Evolutionary conservation across 345 rosid genomes (phyloP).

Genomic region (Arabidopsis arenosa): DNA sequence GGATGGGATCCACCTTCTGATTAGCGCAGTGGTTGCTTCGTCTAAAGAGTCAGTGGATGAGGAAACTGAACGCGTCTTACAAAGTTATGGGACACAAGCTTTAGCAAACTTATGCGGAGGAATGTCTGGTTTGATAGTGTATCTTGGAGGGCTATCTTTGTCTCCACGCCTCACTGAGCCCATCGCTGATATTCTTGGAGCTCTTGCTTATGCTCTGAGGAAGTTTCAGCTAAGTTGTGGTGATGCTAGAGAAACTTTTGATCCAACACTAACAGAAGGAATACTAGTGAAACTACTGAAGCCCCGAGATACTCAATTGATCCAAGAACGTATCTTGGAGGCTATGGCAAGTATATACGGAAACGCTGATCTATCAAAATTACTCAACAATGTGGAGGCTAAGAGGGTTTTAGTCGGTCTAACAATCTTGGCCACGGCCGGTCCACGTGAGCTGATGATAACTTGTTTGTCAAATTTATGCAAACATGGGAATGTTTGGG

Average conservation of each 20-base stretch:
- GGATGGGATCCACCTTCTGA: conserved; percentile 68
- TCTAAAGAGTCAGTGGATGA: conserved; percentile 82
- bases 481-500: conserved; percentile 67
- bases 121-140: conserved; percentile 64
- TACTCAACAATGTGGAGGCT: conserved; percentile 66
- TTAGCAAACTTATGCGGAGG: conserved; percentile 83
- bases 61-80: conserved; percentile 61
- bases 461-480: conserved; percentile 66
- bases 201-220: conserved; percentile 85
- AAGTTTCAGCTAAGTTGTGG: conserved; percentile 55
- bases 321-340: conserved; percentile 87
- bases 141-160: conserved; percentile 72
- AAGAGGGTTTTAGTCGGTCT: conserved; percentile 77
- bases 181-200: conserved; percentile 77
- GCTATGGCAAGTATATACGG: conserved; percentile 90
- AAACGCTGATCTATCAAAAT: conserved; percentile 55
- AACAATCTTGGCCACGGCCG: conserved; percentile 62
- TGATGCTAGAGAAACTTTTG: conserved; percentile 56
- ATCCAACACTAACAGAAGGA: conserved; percentile 64
- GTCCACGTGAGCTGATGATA: conserved; percentile 66
- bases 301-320: conserved; percentile 67
- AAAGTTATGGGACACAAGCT: conserved; percentile 70
- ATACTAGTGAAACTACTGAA: conserved; percentile 61
- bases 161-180: conserved; percentile 78
- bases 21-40: conserved; percentile 81